Percentiles rank a stretch among this genome's conserved stretches.
These are phyloP conservation scores for Catharanthus roseus DNA, from an alignment of 257 asterid species.

Conservation along the genomic window DNA sequence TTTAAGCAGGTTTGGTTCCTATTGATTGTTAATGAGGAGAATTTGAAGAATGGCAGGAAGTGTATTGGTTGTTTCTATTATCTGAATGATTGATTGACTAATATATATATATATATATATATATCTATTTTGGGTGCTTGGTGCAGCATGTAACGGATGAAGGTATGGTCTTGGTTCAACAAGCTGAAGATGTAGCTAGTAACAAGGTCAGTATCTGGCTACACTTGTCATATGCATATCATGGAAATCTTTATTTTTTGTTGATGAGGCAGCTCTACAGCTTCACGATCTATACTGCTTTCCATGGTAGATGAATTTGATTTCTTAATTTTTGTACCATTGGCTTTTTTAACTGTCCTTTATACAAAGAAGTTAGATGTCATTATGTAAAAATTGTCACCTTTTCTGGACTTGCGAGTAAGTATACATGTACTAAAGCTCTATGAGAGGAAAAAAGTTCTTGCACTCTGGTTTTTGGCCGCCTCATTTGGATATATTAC, in stretches of 20 bases:
- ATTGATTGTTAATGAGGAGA: background rate
- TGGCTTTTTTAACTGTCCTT: background rate
- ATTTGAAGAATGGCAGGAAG: constrained; percentile 3
- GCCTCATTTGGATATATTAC: background rate
- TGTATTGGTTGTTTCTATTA: background rate
- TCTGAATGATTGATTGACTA: constrained; percentile 2
- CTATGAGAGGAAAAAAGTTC: no score
- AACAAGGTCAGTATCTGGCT: constrained; percentile 31
- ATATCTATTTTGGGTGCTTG: constrained; percentile 11
- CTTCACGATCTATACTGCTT: background rate
- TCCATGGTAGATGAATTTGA: background rate
- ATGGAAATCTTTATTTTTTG: background rate
- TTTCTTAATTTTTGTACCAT: background rate
- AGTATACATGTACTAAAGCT: background rate
- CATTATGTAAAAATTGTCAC: background rate
- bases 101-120: no score
- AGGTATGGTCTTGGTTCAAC: constrained; percentile 49
- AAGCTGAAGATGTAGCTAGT: constrained; percentile 45
- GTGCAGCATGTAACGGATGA: constrained; percentile 45
- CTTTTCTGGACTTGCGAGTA: background rate
- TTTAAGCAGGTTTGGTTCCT: constrained; percentile 44
- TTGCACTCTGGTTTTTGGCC: background rate
- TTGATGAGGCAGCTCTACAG: background rate
- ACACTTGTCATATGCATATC: background rate
- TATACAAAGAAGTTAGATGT: background rate